A percentile compares a stretch with the other conserved stretches of the same genome.
phyloP scores from a whole-genome alignment of 2,329 filamentous ascomycete species.

The Fusarium sp. region DNA sequence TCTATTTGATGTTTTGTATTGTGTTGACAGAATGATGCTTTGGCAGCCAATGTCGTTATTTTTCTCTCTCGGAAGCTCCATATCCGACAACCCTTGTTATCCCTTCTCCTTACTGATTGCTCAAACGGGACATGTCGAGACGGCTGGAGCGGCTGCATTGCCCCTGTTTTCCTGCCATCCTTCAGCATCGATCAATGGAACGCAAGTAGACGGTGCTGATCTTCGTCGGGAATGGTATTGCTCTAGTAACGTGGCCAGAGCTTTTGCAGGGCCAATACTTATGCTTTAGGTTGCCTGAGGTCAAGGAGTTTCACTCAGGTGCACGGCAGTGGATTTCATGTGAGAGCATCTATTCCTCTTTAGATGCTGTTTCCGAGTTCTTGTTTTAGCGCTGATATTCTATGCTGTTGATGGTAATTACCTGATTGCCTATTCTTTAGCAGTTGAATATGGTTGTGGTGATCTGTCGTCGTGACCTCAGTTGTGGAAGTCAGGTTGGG shows the following conservation, averaged over 20 bases:
- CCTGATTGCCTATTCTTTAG: background rate
- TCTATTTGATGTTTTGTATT: background rate
- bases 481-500: background rate
- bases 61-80: background rate
- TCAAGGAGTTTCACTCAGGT: slow-evolving; percentile 15
- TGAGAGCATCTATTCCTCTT: slow-evolving; percentile 15
- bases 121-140: background rate
- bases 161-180: slow-evolving; percentile 22
- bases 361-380: slow-evolving; percentile 36
- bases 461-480: slow-evolving; percentile 3
- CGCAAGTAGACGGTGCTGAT: slow-evolving; percentile 17
- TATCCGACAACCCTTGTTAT: slow-evolving; percentile 1
- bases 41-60: background rate
- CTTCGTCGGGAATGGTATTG: slow-evolving; percentile 11
- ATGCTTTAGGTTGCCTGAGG: background rate
- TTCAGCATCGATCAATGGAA: slow-evolving; percentile 21
- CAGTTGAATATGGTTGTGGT: background rate
- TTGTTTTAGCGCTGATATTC: slow-evolving; percentile 39
- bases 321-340: slow-evolving; percentile 18
- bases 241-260: slow-evolving; percentile 20
- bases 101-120: slow-evolving; percentile 4
- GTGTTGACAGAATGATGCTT: background rate
- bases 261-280: background rate
- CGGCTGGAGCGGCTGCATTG: background rate
- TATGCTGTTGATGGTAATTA: background rate